Conservation (phyloP, 148 eudicot species). For the Nepenthes gracilis region DNA sequence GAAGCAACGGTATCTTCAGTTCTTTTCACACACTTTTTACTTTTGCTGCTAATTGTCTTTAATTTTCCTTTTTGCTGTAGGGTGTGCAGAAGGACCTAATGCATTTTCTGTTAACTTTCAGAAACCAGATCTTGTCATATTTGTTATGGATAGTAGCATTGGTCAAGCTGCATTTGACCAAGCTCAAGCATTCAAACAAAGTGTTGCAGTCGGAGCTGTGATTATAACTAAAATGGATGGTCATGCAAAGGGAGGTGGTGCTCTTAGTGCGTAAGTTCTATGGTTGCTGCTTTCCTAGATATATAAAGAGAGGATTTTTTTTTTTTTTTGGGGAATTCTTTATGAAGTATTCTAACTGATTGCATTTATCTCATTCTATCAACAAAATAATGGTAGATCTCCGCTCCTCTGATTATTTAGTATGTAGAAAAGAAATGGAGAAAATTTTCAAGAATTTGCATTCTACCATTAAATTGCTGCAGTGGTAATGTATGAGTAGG, state of each 20-base stretch:
- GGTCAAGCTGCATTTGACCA: conserved; percentile 99
- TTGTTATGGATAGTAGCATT: conserved; percentile 99
- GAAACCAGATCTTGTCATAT: conserved; percentile 98
- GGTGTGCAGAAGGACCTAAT: not conserved
- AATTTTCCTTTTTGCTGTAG: conserved; percentile 6
- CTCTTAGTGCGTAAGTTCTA: conserved; percentile 94
- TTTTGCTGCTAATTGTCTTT: conserved; percentile 5
- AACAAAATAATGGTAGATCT: too few species aligned
- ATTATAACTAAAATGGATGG: conserved; percentile 99
- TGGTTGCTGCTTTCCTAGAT: not conserved
- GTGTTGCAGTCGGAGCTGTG: conserved; percentile 99
- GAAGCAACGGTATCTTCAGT: conserved; percentile 63
- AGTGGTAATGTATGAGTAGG: too few species aligned
- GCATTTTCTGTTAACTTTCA: conserved; percentile 22
- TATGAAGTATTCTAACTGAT: too few species aligned
- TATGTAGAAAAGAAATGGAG: too few species aligned
- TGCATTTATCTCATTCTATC: too few species aligned
- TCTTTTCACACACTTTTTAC: conserved; percentile 1
- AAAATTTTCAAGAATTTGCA: too few species aligned
- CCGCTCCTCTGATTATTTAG: too few species aligned
- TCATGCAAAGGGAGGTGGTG: conserved; percentile 99
- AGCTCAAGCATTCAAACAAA: conserved; percentile 96
- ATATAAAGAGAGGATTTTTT: not conserved
- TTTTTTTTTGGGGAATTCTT: not conserved
- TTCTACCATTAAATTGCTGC: too few species aligned